Percentiles rank a stretch among this genome's conserved stretches.
These are phyloP conservation scores for Microascus cirrosus DNA, from an alignment of 2,329 filamentous ascomycete species.

Conservation along the genomic window DNA sequence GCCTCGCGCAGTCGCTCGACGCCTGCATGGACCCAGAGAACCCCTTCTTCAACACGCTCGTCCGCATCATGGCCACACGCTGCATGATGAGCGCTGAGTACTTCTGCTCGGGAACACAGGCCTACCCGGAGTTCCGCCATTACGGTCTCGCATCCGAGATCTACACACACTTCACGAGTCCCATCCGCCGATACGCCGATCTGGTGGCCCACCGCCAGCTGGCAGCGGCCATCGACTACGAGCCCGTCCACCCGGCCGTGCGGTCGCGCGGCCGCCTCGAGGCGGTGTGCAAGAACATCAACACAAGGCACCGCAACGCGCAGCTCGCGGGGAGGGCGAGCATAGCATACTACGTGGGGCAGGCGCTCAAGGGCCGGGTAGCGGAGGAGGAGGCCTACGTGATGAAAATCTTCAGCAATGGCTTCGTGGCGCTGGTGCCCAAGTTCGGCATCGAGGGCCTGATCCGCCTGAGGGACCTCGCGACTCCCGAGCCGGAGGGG, in stretches of 20 bases:
- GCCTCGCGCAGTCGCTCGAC: constrained; percentile 89
- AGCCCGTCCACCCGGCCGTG: constrained; percentile 68
- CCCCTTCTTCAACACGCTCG: constrained; percentile 96
- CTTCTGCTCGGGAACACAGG: constrained; percentile 88
- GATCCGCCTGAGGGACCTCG: constrained; percentile 76
- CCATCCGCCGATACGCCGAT: constrained; percentile 96
- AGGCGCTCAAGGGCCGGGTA: constrained; percentile 71
- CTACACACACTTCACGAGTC: constrained; percentile 97
- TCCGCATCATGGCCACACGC: constrained; percentile 92
- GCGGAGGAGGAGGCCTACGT: constrained; percentile 87
- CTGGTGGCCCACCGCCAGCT: constrained; percentile 89
- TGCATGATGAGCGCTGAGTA: constrained; percentile 99
- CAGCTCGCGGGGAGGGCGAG: constrained; percentile 90
- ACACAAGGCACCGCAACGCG: constrained; percentile 90
- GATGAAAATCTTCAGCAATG: constrained; percentile 95
- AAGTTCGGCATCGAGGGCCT: constrained; percentile 91
- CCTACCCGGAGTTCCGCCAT: constrained; percentile 89
- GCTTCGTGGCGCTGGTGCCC: constrained; percentile 92
- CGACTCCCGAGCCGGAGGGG: constrained; percentile 65
- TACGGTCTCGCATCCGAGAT: constrained; percentile 95
- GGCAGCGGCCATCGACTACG: constrained; percentile 89
- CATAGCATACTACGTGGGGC: constrained; percentile 96
- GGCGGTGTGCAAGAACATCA: constrained; percentile 96
- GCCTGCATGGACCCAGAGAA: constrained; percentile 66
- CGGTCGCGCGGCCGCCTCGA: constrained; percentile 79